Conservation (phyloP, 129 eudicot genomes). For the Flaveria trinervia region DNA sequence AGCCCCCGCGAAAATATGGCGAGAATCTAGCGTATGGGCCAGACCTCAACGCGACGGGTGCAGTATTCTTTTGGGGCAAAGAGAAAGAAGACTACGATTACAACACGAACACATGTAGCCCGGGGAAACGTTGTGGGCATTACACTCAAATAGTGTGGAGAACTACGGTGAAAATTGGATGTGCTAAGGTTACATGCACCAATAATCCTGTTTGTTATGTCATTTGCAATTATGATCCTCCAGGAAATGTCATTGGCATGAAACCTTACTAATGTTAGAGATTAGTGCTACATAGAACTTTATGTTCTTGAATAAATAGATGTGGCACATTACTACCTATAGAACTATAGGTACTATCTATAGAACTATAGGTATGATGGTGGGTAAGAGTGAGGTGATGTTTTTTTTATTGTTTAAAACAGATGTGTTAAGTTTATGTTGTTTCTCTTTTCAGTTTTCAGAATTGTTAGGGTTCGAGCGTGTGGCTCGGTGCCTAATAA, state of each 20-base stretch:
- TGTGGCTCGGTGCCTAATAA: background rate
- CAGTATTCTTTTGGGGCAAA: conserved; percentile 42
- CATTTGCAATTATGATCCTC: conserved; percentile 56
- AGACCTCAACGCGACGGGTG: conserved; percentile 22
- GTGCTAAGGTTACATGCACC: conserved; percentile 48
- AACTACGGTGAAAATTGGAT: conserved; percentile 37
- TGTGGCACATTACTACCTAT: too few relatives aligned
- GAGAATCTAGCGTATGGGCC: conserved; percentile 50
- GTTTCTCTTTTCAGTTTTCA: background rate
- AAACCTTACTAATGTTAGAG: conserved; percentile 36
- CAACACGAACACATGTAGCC: conserved; percentile 32
- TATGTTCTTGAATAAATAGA: too few relatives aligned
- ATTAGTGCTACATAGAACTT: too few relatives aligned
- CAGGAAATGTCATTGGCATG: conserved; percentile 43
- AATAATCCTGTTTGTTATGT: conserved; percentile 19
- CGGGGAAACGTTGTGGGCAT: conserved; percentile 40
- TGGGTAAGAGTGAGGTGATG: background rate
- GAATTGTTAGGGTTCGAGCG: background rate
- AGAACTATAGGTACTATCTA: too few relatives aligned
- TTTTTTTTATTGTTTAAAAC: background rate
- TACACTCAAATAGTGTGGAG: conserved; percentile 64
- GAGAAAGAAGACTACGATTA: conserved; percentile 22
- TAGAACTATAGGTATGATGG: background rate
- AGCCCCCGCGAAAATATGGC: conserved; percentile 34
- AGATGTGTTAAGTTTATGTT: background rate